Conservation (phyloP, 1,284 basidiomycete species). For the Ceratobasidium papillatum region DNA sequence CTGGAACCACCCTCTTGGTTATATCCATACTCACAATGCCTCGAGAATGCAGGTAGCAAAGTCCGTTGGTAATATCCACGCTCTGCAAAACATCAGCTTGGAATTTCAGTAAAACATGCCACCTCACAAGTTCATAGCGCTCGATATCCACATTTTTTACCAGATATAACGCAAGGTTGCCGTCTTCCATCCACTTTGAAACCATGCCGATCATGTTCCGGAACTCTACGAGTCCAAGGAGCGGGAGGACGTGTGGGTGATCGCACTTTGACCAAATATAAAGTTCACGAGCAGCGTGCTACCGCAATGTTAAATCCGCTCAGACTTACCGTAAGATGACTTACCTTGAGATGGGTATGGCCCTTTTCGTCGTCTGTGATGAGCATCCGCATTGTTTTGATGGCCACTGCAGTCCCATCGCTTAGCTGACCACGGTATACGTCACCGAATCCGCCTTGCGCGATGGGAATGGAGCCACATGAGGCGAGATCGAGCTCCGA, state of each 20-base stretch:
- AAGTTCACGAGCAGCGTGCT: background rate
- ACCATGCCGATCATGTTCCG: background rate
- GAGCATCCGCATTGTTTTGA: background rate
- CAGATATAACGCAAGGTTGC: background rate
- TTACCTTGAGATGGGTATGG: background rate
- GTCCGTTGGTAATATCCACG: background rate
- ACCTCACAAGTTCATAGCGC: background rate
- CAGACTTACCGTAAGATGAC: background rate
- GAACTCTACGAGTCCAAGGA: background rate
- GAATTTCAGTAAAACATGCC: background rate
- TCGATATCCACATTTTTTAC: background rate
- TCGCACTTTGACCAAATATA: constrained; percentile 6
- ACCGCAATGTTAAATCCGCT: background rate
- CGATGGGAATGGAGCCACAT: background rate
- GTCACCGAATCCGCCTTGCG: constrained; percentile 1
- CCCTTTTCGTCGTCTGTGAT: background rate
- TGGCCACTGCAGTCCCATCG: background rate
- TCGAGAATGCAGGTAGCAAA: background rate
- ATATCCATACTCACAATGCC: background rate
- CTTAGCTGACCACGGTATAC: background rate
- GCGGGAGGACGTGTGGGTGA: background rate
- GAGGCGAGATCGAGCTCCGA: background rate
- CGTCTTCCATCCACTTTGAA: background rate
- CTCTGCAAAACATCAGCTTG: background rate
- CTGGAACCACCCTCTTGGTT: no score